Evolutionary conservation across 139 green algal genomes (phyloP).

Genomic region (Closterium sp.): DNA sequence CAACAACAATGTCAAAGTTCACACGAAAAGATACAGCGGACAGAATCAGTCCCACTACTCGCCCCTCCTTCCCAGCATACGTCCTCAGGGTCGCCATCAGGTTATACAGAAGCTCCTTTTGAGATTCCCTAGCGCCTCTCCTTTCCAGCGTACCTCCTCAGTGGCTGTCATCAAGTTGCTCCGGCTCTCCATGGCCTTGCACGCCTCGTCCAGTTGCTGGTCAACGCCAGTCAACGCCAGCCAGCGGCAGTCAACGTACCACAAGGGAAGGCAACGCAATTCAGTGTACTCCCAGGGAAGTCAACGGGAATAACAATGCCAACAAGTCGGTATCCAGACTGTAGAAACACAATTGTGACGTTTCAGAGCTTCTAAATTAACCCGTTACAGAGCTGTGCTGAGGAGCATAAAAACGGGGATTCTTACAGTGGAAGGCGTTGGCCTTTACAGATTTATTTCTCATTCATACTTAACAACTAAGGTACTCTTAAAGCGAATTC

Average conservation of each 20-base stretch:
- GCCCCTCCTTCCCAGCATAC: background rate
- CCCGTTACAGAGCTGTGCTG: background rate
- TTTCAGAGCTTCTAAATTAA: background rate
- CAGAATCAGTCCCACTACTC: background rate
- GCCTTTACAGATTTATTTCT: background rate
- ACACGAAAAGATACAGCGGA: no score
- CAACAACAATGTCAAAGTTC: no score
- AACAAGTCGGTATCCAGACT: background rate
- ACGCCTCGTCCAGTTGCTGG: background rate
- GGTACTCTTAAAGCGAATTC: background rate
- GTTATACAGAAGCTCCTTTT: no score
- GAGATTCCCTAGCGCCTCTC: no score
- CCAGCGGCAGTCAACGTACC: background rate
- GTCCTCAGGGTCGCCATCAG: no score
- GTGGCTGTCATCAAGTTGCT: background rate
- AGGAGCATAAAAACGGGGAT: no score
- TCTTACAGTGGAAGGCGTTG: background rate
- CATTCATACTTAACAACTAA: no score
- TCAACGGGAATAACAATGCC: background rate
- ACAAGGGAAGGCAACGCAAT: no score
- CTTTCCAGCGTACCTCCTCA: background rate
- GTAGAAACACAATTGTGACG: no score
- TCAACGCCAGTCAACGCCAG: background rate
- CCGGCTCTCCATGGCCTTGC: background rate
- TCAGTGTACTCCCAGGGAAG: no score